Percentiles rank a stretch among this genome's conserved stretches.
phyloP scores from a whole-genome alignment of 192 early-diverging fungal species.

The Coemansia sp. region DNA sequence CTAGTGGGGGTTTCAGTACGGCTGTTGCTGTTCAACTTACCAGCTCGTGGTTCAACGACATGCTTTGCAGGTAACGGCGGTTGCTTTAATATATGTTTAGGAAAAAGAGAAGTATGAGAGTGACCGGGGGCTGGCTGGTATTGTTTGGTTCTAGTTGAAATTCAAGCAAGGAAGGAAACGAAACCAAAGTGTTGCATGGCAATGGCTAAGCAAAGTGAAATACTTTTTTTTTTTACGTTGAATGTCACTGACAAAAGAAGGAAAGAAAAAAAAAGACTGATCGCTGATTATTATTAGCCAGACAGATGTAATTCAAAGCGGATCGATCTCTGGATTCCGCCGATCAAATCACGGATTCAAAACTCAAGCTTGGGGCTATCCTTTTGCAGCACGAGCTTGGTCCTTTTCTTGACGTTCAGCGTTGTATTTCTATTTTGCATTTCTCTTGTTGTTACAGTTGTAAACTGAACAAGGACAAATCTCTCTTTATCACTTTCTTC shows the following conservation, averaged over 20 bases:
- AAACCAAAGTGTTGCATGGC: too few relatives aligned
- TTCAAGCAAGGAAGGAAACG: too few relatives aligned
- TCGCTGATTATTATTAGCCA: too few relatives aligned
- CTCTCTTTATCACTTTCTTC: neutral
- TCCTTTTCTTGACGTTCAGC: neutral
- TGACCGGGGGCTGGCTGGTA: too few relatives aligned
- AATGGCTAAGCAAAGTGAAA: too few relatives aligned
- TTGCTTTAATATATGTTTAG: constrained; percentile 2
- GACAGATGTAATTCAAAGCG: too few relatives aligned
- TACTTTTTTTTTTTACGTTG: neutral
- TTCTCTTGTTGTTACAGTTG: neutral
- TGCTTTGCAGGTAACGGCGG: constrained; percentile 1
- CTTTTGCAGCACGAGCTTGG: neutral
- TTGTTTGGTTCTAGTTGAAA: too few relatives aligned
- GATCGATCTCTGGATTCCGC: too few relatives aligned
- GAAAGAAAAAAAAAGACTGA: too few relatives aligned
- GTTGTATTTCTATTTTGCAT: neutral
- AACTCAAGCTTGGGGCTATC: too few relatives aligned
- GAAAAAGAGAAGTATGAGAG: neutral
- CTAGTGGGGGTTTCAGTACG: too few relatives aligned
- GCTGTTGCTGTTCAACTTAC: constrained; percentile 17
- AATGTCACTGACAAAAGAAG: constrained; percentile 10
- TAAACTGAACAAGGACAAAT: neutral
- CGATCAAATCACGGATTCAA: too few relatives aligned
- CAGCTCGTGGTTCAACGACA: constrained; percentile 45